Conservation (phyloP, 2,329 filamentous ascomycete species). For the Hypoxylon sp. region DNA sequence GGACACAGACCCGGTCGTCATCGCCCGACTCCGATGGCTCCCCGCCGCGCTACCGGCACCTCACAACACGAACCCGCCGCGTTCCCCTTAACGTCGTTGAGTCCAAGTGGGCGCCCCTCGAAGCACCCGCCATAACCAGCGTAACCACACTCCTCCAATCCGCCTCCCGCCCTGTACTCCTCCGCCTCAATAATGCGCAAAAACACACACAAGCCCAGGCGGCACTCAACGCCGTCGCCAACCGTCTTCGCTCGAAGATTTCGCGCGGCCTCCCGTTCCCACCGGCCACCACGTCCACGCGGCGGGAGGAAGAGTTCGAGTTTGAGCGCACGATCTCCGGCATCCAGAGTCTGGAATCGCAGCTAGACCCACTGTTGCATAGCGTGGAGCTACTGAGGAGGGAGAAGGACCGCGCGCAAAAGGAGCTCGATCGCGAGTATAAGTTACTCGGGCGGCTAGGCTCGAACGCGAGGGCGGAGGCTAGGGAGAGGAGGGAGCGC, state of each 20-base stretch:
- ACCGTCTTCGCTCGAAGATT: conserved; percentile 70
- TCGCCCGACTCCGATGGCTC: conserved; percentile 48
- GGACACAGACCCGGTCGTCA: conserved; percentile 40
- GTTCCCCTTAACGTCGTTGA: conserved; percentile 76
- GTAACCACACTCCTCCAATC: conserved; percentile 69
- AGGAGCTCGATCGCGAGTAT: conserved; percentile 68
- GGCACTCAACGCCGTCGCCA: conserved; percentile 67
- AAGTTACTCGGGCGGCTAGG: conserved; percentile 64
- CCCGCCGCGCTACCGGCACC: conserved; percentile 61
- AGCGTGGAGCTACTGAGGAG: conserved; percentile 70
- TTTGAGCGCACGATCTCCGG: conserved; percentile 74
- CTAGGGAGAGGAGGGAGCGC: conserved; percentile 63
- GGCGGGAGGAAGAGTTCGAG: conserved; percentile 71
- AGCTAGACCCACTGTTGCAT: conserved; percentile 73
- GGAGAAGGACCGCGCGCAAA: conserved; percentile 70
- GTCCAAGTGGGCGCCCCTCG: conserved; percentile 74
- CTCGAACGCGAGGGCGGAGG: conserved; percentile 68
- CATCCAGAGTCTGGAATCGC: conserved; percentile 67
- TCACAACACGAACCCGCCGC: conserved; percentile 64
- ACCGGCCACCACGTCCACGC: conserved; percentile 61
- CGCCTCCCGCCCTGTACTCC: conserved; percentile 72
- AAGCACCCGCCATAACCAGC: conserved; percentile 66
- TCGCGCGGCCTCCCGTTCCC: conserved; percentile 75
- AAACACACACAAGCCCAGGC: conserved; percentile 67
- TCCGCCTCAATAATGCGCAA: conserved; percentile 64